These are phyloP conservation scores for Urtica urens DNA, from an alignment of 306 rosid genomes.

Conservation along the genomic window DNA sequence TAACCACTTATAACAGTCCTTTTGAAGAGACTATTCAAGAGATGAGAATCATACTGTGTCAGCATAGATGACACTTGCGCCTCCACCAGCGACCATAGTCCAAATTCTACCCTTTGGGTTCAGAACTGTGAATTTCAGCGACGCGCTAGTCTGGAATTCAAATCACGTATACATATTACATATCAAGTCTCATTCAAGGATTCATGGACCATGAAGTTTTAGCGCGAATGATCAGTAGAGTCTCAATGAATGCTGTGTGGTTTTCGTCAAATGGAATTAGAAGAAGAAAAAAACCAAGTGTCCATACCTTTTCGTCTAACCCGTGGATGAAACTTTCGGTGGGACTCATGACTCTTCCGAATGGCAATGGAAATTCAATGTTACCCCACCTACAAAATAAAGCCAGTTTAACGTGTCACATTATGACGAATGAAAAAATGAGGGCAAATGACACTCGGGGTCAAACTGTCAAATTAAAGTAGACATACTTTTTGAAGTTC, in stretches of 20 bases:
- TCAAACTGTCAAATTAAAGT: constrained; percentile 11
- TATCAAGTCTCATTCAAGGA: no score
- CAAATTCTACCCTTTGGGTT: constrained; percentile 90
- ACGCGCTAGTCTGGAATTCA: constrained; percentile 79
- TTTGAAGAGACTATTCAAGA: constrained; percentile 18
- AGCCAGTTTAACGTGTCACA: constrained; percentile 11
- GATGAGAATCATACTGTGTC: constrained; percentile 50
- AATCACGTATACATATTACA: no score
- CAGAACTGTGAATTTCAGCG: constrained; percentile 87
- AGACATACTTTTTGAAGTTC: constrained; percentile 78
- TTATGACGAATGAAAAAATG: constrained; percentile 2
- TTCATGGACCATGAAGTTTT: no score
- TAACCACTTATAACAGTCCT: constrained; percentile 9
- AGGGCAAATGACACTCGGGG: constrained; percentile 5
- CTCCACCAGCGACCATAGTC: constrained; percentile 99
- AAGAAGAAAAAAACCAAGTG: constrained; percentile 15
- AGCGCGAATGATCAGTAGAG: no score
- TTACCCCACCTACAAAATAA: constrained; percentile 65
- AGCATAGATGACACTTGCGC: constrained; percentile 96
- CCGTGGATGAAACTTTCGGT: constrained; percentile 77
- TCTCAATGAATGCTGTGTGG: no score
- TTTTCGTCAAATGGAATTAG: background rate
- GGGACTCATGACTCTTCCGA: constrained; percentile 88
- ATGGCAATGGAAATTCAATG: constrained; percentile 83
- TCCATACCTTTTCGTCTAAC: constrained; percentile 75